These are phyloP conservation scores for Candida smagusa DNA, from an alignment of 1,139 yeast species.

Conservation along the genomic window DNA sequence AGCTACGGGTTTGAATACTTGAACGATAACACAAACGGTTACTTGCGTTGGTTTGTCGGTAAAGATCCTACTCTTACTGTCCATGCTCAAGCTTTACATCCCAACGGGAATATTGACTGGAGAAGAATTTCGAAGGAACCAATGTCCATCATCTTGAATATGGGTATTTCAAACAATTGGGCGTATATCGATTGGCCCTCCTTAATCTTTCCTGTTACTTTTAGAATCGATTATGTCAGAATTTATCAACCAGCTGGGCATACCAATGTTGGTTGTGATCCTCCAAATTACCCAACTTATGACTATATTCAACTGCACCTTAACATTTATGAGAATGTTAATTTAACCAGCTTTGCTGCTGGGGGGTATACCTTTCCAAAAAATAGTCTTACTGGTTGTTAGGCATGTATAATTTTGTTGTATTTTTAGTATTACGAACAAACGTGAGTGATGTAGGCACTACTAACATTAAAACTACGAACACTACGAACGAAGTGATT, in stretches of 20 bases:
- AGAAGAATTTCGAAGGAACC: constrained; percentile 80
- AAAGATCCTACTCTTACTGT: constrained; percentile 62
- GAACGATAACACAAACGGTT: constrained; percentile 65
- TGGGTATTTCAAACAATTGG: constrained; percentile 82
- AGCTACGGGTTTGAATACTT: constrained; percentile 73
- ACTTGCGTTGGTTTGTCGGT: constrained; percentile 81
- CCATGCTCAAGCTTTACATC: constrained; percentile 62
- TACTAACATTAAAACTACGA: no score
- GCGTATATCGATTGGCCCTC: constrained; percentile 78
- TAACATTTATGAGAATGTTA: constrained; percentile 59
- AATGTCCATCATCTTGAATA: constrained; percentile 72
- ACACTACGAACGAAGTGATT: background rate
- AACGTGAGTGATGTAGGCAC: no score
- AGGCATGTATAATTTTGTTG: background rate
- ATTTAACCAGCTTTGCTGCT: constrained; percentile 60
- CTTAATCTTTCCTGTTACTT: constrained; percentile 61
- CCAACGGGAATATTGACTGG: constrained; percentile 80
- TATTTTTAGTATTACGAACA: no score
- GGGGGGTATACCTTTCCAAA: constrained; percentile 71
- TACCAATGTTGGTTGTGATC: constrained; percentile 67
- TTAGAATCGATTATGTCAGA: constrained; percentile 74
- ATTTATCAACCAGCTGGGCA: constrained; percentile 66
- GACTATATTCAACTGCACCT: constrained; percentile 67
- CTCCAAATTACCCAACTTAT: constrained; percentile 65
- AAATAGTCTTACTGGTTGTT: constrained; percentile 28